These are phyloP conservation scores for Colletotrichum scovillei DNA, from an alignment of 2,329 filamentous ascomycete genomes.

Conservation along the genomic window DNA sequence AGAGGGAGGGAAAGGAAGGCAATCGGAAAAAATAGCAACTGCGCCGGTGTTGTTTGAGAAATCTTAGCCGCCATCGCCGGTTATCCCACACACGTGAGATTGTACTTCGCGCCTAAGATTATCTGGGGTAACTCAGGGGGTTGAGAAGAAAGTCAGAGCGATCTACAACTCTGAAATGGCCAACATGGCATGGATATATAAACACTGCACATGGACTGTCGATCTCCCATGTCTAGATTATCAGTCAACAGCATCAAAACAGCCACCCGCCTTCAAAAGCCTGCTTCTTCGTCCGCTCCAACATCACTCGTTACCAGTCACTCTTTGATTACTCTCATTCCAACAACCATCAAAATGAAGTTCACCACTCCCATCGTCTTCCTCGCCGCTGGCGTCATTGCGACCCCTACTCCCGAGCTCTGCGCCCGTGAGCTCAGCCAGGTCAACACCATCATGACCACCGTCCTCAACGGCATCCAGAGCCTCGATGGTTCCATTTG, in stretches of 20 bases:
- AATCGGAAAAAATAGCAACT: slow-evolving; percentile 16
- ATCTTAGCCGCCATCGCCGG: neutral
- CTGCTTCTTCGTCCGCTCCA: slow-evolving; percentile 6
- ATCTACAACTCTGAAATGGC: neutral
- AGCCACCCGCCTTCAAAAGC: slow-evolving; percentile 16
- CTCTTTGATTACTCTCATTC: neutral
- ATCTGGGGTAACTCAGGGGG: slow-evolving; percentile 33
- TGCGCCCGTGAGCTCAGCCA: slow-evolving; percentile 25
- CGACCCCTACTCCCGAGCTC: slow-evolving; percentile 22
- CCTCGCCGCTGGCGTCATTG: slow-evolving; percentile 26
- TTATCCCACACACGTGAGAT: slow-evolving; percentile 5
- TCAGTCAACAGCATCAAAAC: slow-evolving; percentile 12
- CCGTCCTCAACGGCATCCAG: slow-evolving; percentile 30
- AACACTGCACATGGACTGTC: slow-evolving; percentile 5
- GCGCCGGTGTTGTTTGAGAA: slow-evolving; percentile 22
- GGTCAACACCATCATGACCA: slow-evolving; percentile 34
- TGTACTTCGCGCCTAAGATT: slow-evolving; percentile 1
- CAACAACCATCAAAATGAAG: slow-evolving; percentile 20
- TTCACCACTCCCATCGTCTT: slow-evolving; percentile 22
- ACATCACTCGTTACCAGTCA: slow-evolving; percentile 1
- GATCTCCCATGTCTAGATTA: neutral
- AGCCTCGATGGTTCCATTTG: slow-evolving; percentile 15
- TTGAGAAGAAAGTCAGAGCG: slow-evolving; percentile 12
- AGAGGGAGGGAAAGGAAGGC: neutral
- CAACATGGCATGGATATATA: slow-evolving; percentile 27